These are phyloP conservation scores for Synura sp. DNA, from an alignment of 352 stramenopile genomes.

Conservation along the genomic window DNA sequence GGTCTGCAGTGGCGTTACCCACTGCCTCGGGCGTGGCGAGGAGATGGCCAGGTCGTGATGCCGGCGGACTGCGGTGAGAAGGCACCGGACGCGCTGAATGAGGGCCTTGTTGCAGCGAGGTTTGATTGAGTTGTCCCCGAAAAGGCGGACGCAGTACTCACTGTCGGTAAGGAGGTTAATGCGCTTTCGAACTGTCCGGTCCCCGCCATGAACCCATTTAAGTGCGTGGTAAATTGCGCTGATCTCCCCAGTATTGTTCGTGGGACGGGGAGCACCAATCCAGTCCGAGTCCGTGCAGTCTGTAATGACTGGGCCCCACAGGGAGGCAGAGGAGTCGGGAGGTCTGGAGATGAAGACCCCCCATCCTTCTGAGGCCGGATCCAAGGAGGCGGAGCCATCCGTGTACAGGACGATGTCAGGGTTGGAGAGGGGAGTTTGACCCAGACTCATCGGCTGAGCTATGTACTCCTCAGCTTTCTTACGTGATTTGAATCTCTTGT, in stretches of 20 bases:
- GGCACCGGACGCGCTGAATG: background rate
- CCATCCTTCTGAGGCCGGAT: constrained; percentile 2
- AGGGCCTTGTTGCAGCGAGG: too few species aligned
- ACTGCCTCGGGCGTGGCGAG: background rate
- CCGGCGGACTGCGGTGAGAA: too few species aligned
- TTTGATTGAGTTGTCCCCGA: too few species aligned
- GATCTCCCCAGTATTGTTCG: constrained; percentile 9
- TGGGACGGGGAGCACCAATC: too few species aligned
- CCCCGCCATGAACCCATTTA: background rate
- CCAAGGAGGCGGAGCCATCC: too few species aligned
- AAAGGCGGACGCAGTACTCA: too few species aligned
- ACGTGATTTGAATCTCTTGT: too few species aligned
- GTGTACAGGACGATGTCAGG: background rate
- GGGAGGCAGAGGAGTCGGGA: background rate
- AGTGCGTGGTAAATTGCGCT: constrained; percentile 5
- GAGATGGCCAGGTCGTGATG: too few species aligned
- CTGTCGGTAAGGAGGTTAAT: background rate
- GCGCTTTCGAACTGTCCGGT: too few species aligned
- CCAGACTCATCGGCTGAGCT: background rate
- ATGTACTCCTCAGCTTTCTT: background rate
- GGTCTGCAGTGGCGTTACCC: constrained; percentile 3
- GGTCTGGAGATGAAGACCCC: constrained; percentile 22
- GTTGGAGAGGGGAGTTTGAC: background rate
- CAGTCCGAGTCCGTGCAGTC: too few species aligned
- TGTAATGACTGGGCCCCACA: too few species aligned